A percentile compares a stretch with the other conserved stretches of the same genome.
Conservation (phyloP, 768 basidiomycete species). For the Xerocomellus chrysenteron region DNA sequence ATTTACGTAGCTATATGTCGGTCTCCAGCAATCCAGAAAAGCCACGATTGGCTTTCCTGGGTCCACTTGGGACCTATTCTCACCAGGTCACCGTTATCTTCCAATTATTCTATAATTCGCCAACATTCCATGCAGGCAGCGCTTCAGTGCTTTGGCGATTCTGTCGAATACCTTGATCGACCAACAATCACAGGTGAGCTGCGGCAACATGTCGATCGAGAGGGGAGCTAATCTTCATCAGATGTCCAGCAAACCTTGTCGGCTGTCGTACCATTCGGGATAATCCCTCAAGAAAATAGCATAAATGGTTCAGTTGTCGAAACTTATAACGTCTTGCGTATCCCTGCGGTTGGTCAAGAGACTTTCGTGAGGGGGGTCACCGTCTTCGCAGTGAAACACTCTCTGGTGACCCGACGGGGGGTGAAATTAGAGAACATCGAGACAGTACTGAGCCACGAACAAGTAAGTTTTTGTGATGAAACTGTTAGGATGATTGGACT, state of each 20-base stretch:
- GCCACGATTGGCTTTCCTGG: constrained; percentile 52
- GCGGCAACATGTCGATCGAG: background rate
- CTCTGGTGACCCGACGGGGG: constrained; percentile 62
- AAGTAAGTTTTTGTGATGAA: constrained; percentile 43
- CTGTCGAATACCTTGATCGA: constrained; percentile 43
- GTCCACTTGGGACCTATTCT: constrained; percentile 70
- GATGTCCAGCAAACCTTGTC: constrained; percentile 60
- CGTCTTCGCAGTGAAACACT: constrained; percentile 62
- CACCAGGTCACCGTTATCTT: constrained; percentile 47
- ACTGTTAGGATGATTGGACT: background rate
- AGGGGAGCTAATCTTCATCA: constrained; percentile 28
- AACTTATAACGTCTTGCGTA: constrained; percentile 65
- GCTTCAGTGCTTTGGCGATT: constrained; percentile 43
- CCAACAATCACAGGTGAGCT: constrained; percentile 42
- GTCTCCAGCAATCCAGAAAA: constrained; percentile 8
- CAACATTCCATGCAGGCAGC: constrained; percentile 41
- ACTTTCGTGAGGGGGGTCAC: constrained; percentile 62
- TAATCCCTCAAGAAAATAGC: constrained; percentile 83
- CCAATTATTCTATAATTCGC: constrained; percentile 14
- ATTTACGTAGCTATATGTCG: constrained; percentile 11
- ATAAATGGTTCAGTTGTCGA: constrained; percentile 73
- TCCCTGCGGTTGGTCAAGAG: constrained; percentile 34
- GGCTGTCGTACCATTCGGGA: constrained; percentile 43
- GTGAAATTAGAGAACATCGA: constrained; percentile 54
- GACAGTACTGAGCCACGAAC: constrained; percentile 74